Base-by-base conservation (phyloP, 140 eudicot species). In the Stevia rebaudiana region DNA sequence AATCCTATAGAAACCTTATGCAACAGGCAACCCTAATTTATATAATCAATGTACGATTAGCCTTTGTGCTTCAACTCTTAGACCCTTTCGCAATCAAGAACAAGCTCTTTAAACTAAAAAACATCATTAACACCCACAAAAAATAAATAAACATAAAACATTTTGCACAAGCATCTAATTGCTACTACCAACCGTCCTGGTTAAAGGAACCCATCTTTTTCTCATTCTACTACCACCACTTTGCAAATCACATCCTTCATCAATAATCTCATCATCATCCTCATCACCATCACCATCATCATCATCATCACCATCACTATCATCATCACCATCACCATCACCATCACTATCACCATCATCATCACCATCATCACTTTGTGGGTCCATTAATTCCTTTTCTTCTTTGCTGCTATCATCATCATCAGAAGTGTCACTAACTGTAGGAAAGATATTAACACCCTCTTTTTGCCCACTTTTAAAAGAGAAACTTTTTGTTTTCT, bases 401-500 rank as follows among this genome's bases (percentile, higher is more conserved):
- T 65, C 59, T 35, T 67, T 51, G 50, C 55, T 59, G 49, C 71
- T 28, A 47, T 76, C 56, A 8, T 79, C 75, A 8, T 69, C 74
- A 13, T 77, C 74, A 60, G 85, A 72, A 36, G 68, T 37, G 55
- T 77, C 79, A 51, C 80, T 73, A 9, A 30, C 57, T 0, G 83
- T 50, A 76, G 77, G 89, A 37, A 79, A 76, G 41, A 84, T 43
- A 2, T 82, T 71, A 17, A 76, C 83, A 54, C 72, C 70, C 48
- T 80, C 94, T 54, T 81, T 84, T 77, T 68, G 77, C 40, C 70
- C 59, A 43, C 81, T 80, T 74, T 71, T 84, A 33, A 69, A 74
- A 17, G 95, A 80, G n/a, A 72, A 74, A 69, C 95, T 82, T 59
- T 46, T 80, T 4, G 71, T 63, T 71, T 67, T 85, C 56, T 71